phyloP scores from a whole-genome alignment of 2,329 filamentous ascomycete genomes.

The Exophiala viscosa region DNA sequence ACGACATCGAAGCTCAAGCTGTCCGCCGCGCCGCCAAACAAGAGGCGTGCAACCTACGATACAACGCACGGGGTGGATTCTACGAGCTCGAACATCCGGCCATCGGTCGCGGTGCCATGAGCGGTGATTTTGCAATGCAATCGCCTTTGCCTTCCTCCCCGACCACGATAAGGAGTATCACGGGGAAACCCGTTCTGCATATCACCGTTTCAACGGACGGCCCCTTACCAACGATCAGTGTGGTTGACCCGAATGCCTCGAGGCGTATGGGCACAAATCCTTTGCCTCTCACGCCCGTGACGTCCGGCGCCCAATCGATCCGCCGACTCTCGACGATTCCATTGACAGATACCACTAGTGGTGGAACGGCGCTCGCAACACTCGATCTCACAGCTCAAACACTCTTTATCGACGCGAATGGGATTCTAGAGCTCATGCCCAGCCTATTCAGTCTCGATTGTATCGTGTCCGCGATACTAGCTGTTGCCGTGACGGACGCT shows the following conservation, averaged over 20 bases:
- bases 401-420: slow-evolving; percentile 36
- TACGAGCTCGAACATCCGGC: slow-evolving; percentile 48
- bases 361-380: slow-evolving; percentile 40
- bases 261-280: slow-evolving; percentile 26
- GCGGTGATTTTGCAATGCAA: slow-evolving; percentile 16
- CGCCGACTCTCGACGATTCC: slow-evolving; percentile 37
- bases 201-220: slow-evolving; percentile 40
- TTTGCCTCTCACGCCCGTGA: slow-evolving; percentile 3
- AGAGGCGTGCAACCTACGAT: slow-evolving; percentile 45
- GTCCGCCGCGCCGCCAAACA: slow-evolving; percentile 43
- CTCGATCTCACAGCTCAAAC: slow-evolving; percentile 43
- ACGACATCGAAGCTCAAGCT: slow-evolving; percentile 43
- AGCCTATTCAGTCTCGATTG: slow-evolving; percentile 49
- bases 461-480: slow-evolving; percentile 43
- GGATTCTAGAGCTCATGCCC: slow-evolving; percentile 41
- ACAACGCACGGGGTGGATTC: slow-evolving; percentile 38
- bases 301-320: slow-evolving; percentile 15
- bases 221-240: slow-evolving; percentile 37
- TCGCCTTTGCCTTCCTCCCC: slow-evolving; percentile 7
- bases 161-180: slow-evolving; percentile 13
- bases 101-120: slow-evolving; percentile 31
- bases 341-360: slow-evolving; percentile 32
- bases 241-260: slow-evolving; percentile 35
- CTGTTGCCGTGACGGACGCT: slow-evolving; percentile 44
- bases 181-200: slow-evolving; percentile 34